Percentiles rank a stretch among this genome's conserved stretches.
These are phyloP conservation scores for Kwoniella bestiolae DNA, from an alignment of 768 basidiomycete genomes.

Conservation along the genomic window DNA sequence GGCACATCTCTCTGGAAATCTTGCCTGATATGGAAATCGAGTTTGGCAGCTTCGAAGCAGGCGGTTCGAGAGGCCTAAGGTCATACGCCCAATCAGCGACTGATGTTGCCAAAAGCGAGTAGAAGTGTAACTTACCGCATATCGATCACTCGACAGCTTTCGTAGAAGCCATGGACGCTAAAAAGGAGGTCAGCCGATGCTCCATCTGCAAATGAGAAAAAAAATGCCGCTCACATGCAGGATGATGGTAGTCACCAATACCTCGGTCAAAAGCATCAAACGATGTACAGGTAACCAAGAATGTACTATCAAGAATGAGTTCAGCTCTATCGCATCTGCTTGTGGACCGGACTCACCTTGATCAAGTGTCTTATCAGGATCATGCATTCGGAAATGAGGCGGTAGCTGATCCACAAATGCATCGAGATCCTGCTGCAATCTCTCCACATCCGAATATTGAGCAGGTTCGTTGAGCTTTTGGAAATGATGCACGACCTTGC, in stretches of 20 bases:
- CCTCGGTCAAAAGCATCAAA: constrained; percentile 53
- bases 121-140: constrained; percentile 82
- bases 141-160: constrained; percentile 77
- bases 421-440: constrained; percentile 81
- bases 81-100: not conserved
- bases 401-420: constrained; percentile 77
- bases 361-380: constrained; percentile 51
- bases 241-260: constrained; percentile 50
- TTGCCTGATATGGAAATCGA: constrained; percentile 69
- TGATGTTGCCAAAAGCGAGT: constrained; percentile 68
- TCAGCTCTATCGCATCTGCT: constrained; percentile 63
- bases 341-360: constrained; percentile 63
- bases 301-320: constrained; percentile 59
- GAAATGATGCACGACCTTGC: constrained; percentile 88
- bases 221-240: constrained; percentile 48
- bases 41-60: constrained; percentile 89
- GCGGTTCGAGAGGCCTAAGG: constrained; percentile 72
- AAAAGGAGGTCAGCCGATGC: constrained; percentile 59
- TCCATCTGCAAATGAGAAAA: not conserved
- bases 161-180: constrained; percentile 88
- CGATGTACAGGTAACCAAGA: constrained; percentile 51
- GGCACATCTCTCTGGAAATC: constrained; percentile 53
- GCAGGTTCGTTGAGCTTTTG: constrained; percentile 81
- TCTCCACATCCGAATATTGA: constrained; percentile 81
- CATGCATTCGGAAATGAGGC: constrained; percentile 59